phyloP scores from a whole-genome alignment of 1,284 basidiomycete species.

The Boletus chippewaensis region DNA sequence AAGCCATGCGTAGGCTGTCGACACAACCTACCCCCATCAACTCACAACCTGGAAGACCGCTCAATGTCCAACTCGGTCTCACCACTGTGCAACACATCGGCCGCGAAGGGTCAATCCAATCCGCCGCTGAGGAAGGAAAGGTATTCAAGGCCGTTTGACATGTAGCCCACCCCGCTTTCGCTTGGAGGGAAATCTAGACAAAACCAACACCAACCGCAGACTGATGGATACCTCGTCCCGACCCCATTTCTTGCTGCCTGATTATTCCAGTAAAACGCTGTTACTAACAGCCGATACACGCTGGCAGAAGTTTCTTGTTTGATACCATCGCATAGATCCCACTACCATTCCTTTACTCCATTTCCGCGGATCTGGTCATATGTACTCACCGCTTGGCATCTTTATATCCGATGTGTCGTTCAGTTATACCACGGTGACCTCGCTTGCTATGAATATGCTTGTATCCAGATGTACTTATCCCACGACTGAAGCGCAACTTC shows the following conservation, averaged over 20 bases:
- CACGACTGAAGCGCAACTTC: background rate
- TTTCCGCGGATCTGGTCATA: background rate
- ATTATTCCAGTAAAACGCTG: background rate
- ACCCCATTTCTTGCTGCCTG: background rate
- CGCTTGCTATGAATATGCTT: background rate
- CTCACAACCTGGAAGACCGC: background rate
- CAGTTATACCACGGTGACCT: background rate
- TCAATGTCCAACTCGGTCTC: constrained; percentile 18
- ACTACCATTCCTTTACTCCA: background rate
- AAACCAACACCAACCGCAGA: background rate
- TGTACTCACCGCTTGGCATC: background rate
- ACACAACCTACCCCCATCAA: background rate
- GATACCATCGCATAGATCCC: background rate
- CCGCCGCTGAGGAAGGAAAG: constrained; percentile 4
- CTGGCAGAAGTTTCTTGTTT: background rate
- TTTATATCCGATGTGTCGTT: background rate
- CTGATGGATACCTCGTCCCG: background rate
- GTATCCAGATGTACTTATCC: background rate
- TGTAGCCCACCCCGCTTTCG: background rate
- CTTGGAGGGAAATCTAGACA: background rate
- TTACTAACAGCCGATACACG: background rate
- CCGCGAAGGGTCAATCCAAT: constrained; percentile 1
- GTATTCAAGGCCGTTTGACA: constrained; percentile 5
- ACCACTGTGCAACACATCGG: constrained; percentile 2
- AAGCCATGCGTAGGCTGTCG: constrained; percentile 13